Percentiles rank a stretch among this genome's conserved stretches.
Conservation (phyloP, 2,329 filamentous ascomycete species). For the Stemphylium lycopersici region DNA sequence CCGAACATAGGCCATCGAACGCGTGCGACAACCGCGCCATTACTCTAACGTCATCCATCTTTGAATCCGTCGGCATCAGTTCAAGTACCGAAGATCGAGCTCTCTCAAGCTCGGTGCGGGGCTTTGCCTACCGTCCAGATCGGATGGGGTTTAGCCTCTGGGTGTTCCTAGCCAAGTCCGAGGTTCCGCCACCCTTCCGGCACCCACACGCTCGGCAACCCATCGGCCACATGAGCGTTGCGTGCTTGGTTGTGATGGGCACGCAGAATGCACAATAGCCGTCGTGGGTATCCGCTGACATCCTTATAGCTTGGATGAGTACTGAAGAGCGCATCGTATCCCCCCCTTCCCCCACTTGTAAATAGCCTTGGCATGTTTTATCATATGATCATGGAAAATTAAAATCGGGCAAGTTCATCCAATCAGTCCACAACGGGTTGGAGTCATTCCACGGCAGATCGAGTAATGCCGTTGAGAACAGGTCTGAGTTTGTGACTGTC, state of each 20-base stretch:
- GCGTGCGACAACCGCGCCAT: conserved; percentile 4
- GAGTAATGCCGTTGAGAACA: conserved; percentile 62
- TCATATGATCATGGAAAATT: conserved; percentile 28
- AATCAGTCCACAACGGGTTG: conserved; percentile 43
- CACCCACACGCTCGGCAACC: background rate
- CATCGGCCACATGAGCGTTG: background rate
- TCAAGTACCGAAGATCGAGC: conserved; percentile 10
- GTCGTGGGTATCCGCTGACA: too few relatives aligned
- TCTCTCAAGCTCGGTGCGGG: conserved; percentile 5
- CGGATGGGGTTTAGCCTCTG: conserved; percentile 6
- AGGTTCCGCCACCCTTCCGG: conserved; percentile 1
- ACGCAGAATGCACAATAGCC: too few relatives aligned
- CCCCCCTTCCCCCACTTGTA: background rate
- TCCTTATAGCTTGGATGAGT: too few relatives aligned
- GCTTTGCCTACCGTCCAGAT: conserved; percentile 4
- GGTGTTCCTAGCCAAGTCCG: conserved; percentile 3
- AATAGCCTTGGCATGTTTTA: background rate
- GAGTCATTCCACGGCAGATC: conserved; percentile 65
- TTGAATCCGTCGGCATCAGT: conserved; percentile 7
- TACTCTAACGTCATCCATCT: conserved; percentile 13
- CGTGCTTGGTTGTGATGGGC: too few relatives aligned
- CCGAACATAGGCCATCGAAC: conserved; percentile 7
- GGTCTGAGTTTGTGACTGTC: conserved; percentile 67
- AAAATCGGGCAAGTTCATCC: conserved; percentile 44
- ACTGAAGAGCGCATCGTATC: background rate